Conservation (phyloP, 202 grass and related monocot genomes). For the Sporobolus alterniflorus region DNA sequence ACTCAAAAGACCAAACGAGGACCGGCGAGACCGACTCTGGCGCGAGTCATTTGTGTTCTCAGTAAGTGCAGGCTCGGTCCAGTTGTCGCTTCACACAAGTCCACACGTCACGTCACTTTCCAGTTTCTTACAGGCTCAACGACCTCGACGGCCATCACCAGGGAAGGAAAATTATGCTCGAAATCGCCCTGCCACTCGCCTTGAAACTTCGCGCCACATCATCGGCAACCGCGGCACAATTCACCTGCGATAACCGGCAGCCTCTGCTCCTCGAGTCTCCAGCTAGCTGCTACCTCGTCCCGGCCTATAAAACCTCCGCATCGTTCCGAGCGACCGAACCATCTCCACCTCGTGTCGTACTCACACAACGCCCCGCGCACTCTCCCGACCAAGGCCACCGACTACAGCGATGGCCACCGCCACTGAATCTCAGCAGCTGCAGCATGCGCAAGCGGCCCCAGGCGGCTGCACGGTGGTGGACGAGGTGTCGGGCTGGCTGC, state of each 20-base stretch:
- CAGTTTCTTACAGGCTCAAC: background rate
- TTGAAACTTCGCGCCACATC: slow-evolving; percentile 17
- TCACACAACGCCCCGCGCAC: background rate
- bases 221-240: background rate
- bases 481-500: slow-evolving; percentile 89
- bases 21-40: background rate
- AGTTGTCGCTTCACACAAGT: background rate
- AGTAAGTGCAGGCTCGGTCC: background rate
- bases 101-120: background rate
- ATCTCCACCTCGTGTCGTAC: background rate
- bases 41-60: background rate
- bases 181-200: background rate
- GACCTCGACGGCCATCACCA: background rate
- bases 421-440: background rate
- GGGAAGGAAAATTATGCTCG: background rate
- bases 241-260: background rate
- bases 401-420: slow-evolving; percentile 14
- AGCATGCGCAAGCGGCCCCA: background rate
- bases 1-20: background rate
- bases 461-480: slow-evolving; percentile 57
- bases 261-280: background rate
- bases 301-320: slow-evolving; percentile 22
- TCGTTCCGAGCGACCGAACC: background rate
- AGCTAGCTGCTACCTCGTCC: background rate
- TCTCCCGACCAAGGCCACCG: background rate